Evolutionary conservation across 352 stramenopile genomes (phyloP), one percentile per base, ranked within the genome.

Genomic region (Phytophthora vignae): DNA sequence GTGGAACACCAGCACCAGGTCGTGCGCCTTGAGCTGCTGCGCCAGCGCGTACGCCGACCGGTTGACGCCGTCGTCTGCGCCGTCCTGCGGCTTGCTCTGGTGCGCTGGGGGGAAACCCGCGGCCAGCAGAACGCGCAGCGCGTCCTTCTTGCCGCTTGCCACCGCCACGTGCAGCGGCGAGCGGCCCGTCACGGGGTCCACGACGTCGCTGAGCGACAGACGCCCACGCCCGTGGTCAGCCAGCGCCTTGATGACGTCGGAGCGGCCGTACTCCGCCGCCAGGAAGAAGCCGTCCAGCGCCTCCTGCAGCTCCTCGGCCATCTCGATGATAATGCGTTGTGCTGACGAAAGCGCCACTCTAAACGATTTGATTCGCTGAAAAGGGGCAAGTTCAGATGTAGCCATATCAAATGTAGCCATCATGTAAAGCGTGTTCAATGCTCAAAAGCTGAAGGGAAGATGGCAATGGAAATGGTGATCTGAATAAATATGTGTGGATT

Each of bases 181-280:
- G 59, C 85, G 79, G 62, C 85, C 85, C 2, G 84, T 91, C 8
- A 69, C 64, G 11, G 83, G 74, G 53, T 94, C 86, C 48, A 96
- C 81, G 21, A 93, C 77, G 19, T 78, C 72, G 14, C 57, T 53
- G 12, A 94, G 74, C 22, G 88, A 71, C 29, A 96, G 52, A 1
- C 67, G 74, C 4, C 81, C 86, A 17, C 82, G 74, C 10, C 76
- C 79, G 64, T 95, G 83, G 55, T 95, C 90, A 6, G 79, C 80
- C 44, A 96, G 84, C 42, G 90, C 88, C 63, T 93, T 94, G 68
- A 96, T 90, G 19, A 96, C 90, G 64, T 96, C 90, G 11, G 88
- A 90, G 52, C 88, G 86, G 25, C 88, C 90, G 74, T 94, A 88
- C 57, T 94, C 85, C 0, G 90, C 90, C 25, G 90, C 90, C 27